Evolutionary conservation across 345 rosid species (phyloP), one percentile per base, ranked within the genome.

Genomic region (Dipteronia sinensis): DNA sequence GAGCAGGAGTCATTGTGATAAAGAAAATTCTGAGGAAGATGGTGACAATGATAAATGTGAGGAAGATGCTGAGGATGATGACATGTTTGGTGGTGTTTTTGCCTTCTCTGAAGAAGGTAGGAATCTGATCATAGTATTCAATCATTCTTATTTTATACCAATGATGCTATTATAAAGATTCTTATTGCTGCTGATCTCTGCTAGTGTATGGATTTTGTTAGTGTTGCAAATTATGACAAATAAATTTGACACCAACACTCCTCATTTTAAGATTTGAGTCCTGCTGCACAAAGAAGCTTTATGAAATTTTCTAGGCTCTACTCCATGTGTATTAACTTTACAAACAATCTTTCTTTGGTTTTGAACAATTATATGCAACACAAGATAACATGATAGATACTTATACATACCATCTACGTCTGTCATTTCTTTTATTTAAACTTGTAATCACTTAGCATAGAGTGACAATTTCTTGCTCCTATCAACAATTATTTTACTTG

Each of bases 91-190:
- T 80, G 97, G 93, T 80, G 89, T 94, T 85, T 97, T 94, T 74
- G 88, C 90, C 84, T 97, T 97, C 88, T 97, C 93, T 3, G 97
- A 97, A 85, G 94, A 90, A 87, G 99, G 99, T 94, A 85, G 34
- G 77, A 29, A 56, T 59, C 23, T 55, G 73, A 64, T 63, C 75
- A 23, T 38, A 67, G 51, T n/a, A 3, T 22, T 7, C 15, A 11
- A 46, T 73, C 10, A 61, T 63, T 40, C 51, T 11, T 10, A 9
- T 69, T 23, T 38, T 40, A 29, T 40, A 69, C 0, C 65, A 19
- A 20, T 53, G 49, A 34, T 59, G 34, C 23, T 38, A 61, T 46
- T 19, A 77, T 77, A 59, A 42, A 59, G 51, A 12, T 66, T 55
- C n/a, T 78, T 68, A 53, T 72, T 82, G 77, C 61, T 67, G 76